Evolutionary conservation across 306 rosid species (phyloP).

Genomic region (Cicer pinnatifidum): DNA sequence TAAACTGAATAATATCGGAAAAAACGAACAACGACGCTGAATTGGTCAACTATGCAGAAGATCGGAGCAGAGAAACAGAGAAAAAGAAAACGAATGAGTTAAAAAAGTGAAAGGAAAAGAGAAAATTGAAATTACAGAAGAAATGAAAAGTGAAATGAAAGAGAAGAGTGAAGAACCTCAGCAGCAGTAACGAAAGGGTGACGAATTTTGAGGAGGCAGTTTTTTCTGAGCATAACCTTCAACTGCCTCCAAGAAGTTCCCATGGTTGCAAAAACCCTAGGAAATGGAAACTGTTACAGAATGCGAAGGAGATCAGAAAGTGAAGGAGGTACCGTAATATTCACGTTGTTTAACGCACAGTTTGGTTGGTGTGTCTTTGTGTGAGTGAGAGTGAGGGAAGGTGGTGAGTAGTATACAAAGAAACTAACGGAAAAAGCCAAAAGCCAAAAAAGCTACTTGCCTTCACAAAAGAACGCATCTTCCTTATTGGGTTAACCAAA

Average conservation of each 20-base stretch:
- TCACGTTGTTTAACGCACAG: slow-evolving; percentile 18
- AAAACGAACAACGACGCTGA: slow-evolving; percentile 4
- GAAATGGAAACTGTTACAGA: background rate
- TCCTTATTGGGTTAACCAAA: background rate
- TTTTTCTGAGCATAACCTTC: slow-evolving; percentile 89
- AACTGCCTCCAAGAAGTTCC: slow-evolving; percentile 74
- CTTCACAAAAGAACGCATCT: background rate
- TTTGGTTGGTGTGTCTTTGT: slow-evolving; percentile 5
- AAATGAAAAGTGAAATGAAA: background rate
- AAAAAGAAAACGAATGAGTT: background rate
- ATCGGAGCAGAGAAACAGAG: slow-evolving; percentile 27
- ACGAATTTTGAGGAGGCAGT: slow-evolving; percentile 94
- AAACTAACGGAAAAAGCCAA: slow-evolving; percentile 10
- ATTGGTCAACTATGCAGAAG: slow-evolving; percentile 17
- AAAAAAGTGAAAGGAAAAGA: background rate
- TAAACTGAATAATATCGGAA: slow-evolving; percentile 3
- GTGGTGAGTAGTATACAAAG: background rate
- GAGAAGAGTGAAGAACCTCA: slow-evolving; percentile 61
- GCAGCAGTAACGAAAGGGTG: slow-evolving; percentile 80
- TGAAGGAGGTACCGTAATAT: slow-evolving; percentile 17
- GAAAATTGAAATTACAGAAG: slow-evolving; percentile 1
- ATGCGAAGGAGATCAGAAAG: slow-evolving; percentile 18
- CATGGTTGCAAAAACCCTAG: slow-evolving; percentile 61
- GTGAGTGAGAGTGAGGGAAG: background rate
- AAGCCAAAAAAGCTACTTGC: slow-evolving; percentile 24